Percentiles rank a stretch among this genome's conserved stretches.
These are phyloP conservation scores for Fomitiporia mediterranea DNA, from an alignment of 1,284 basidiomycete species.

Conservation along the genomic window DNA sequence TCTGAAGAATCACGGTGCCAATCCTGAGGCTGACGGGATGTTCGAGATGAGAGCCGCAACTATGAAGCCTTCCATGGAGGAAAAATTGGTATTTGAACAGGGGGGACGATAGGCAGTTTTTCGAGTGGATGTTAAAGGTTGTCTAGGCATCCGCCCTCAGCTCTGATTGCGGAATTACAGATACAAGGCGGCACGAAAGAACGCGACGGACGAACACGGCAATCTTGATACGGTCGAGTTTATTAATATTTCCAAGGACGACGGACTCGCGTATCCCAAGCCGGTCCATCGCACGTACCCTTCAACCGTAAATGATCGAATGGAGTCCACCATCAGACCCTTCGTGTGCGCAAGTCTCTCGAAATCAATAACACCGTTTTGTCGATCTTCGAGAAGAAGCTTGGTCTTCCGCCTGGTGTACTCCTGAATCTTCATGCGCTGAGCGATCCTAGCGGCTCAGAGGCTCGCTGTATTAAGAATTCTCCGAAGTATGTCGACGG, in stretches of 20 bases:
- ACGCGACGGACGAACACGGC: conserved; percentile 58
- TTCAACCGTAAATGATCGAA: conserved; percentile 43
- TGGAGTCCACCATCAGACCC: conserved; percentile 44
- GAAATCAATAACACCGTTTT: conserved; percentile 52
- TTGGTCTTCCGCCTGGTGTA: conserved; percentile 50
- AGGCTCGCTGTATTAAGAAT: conserved; percentile 53
- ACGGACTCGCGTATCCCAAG: conserved; percentile 51
- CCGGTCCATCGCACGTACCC: conserved; percentile 52
- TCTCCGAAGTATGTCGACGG: not conserved
- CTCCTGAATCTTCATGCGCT: conserved; percentile 42
- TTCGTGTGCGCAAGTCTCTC: conserved; percentile 55
- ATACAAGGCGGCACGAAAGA: conserved; percentile 61
- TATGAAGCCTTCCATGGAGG: conserved; percentile 52
- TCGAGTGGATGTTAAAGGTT: too few species aligned
- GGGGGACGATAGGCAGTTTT: conserved; percentile 58
- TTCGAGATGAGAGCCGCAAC: conserved; percentile 56
- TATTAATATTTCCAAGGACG: conserved; percentile 64
- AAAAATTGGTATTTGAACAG: conserved; percentile 63
- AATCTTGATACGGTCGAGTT: conserved; percentile 55
- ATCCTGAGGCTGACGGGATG: conserved; percentile 49
- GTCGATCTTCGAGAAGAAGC: conserved; percentile 48
- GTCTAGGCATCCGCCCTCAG: too few species aligned
- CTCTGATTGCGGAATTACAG: conserved; percentile 38
- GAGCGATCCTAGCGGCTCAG: conserved; percentile 50
- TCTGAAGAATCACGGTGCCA: conserved; percentile 56